Evolutionary conservation across 202 grass and related monocot genomes (phyloP), one percentile per base, ranked within the genome.

Genomic region (Cymbopogon flexuosus): DNA sequence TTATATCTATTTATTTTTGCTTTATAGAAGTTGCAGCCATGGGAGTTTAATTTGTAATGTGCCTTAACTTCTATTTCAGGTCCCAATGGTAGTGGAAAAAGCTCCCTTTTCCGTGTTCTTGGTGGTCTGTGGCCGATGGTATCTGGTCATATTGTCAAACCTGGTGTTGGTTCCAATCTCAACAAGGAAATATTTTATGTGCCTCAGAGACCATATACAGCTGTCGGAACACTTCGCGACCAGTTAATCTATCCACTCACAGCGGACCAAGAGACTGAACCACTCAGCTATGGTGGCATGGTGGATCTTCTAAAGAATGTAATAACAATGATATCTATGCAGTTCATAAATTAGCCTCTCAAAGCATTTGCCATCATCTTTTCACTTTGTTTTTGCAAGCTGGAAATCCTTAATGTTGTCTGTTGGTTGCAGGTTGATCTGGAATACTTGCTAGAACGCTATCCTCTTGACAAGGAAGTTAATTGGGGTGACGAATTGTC

Each of bases 131-230:
- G 95, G 95, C 92, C 92, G 0, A 85, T 98, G 60, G 84, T 98
- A 73, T 95, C 95, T 76, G 95, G 95, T 68, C 86, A 95, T 81
- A 98, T 98, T 90, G 90, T 94, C 57, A 98, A 98, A 87, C 95
- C 95, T 82, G 95, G 95, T 79, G 90, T 98, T 78, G 95, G 95
- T 83, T 94, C 90, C 66, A 93, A 98, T 91, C 92, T 98, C 66
- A 98, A 98, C 70, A 98, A 98, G 88, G 95, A 98, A 86, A 98
- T 98, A 47, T 98, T 98, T 82, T 98, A 98, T 93, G 95, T 98
- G 1, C 95, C 95, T 18, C 95, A 98, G 83, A 88, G 92, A 60
- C 95, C 95, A 63, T 98, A 98, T 87, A 98, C 92, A 83, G 95
- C 92, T 10, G 92, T 95, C 21, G 95, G 95, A 64, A 98, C 95